These are phyloP conservation scores for Sporobolomyces roseus DNA, from an alignment of 768 basidiomycete species.

Conservation along the genomic window DNA sequence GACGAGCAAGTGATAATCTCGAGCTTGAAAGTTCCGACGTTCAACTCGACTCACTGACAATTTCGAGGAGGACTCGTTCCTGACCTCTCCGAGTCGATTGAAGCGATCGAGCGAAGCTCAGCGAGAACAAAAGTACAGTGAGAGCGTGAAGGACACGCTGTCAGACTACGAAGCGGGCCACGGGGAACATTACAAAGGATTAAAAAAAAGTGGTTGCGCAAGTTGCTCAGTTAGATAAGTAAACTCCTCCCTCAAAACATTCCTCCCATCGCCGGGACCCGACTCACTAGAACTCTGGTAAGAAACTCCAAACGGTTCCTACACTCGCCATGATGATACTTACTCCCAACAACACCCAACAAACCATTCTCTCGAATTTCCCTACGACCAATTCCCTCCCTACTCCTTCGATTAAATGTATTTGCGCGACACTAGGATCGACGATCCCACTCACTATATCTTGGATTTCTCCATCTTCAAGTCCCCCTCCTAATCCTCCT, in stretches of 20 bases:
- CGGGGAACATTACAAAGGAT: no score
- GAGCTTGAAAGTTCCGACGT: no score
- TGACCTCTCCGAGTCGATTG: neutral
- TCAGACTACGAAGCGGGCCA: no score
- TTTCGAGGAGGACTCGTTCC: no score
- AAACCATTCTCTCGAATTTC: slow-evolving; percentile 53
- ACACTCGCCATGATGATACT: slow-evolving; percentile 67
- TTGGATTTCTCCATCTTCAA: neutral
- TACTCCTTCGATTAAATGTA: neutral
- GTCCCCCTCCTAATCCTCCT: neutral
- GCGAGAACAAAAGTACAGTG: no score
- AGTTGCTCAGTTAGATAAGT: no score
- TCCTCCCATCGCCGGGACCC: no score
- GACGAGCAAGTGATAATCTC: no score
- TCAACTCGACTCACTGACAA: neutral
- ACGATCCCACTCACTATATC: neutral
- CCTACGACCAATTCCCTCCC: neutral
- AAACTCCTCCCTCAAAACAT: no score
- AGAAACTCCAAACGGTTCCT: slow-evolving; percentile 9
- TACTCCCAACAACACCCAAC: slow-evolving; percentile 57
- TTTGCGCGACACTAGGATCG: neutral
- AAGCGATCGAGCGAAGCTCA: no score
- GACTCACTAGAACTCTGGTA: slow-evolving; percentile 17
- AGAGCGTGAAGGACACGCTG: no score
- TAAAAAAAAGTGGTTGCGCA: no score